These are phyloP conservation scores for Diaporthe velutina DNA, from an alignment of 2,329 filamentous ascomycete genomes.

Conservation along the genomic window DNA sequence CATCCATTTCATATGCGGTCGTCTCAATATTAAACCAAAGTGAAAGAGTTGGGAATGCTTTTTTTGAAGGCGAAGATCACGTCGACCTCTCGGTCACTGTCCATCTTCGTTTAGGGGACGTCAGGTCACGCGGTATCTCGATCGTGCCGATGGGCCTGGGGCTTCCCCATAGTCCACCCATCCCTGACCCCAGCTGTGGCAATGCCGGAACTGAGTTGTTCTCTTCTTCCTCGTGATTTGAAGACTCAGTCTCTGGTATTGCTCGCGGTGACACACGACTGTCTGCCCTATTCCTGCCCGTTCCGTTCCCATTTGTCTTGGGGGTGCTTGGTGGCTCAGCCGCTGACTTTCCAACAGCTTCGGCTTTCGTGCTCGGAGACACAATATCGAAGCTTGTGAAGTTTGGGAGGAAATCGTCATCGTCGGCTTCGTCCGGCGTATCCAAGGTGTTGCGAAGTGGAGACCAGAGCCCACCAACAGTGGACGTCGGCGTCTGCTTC, in stretches of 20 bases:
- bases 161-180: constrained; percentile 60
- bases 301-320: neutral
- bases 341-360: neutral
- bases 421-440: constrained; percentile 60
- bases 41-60: constrained; percentile 4
- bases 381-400: constrained; percentile 53
- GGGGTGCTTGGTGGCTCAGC: constrained; percentile 35
- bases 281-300: neutral
- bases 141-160: constrained; percentile 59
- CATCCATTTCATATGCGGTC: constrained; percentile 23
- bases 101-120: constrained; percentile 66
- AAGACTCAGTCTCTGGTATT: constrained; percentile 34
- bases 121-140: constrained; percentile 60
- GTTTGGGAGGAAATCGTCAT: constrained; percentile 66
- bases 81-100: constrained; percentile 63
- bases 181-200: constrained; percentile 53
- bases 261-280: constrained; percentile 36
- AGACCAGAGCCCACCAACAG: constrained; percentile 56
- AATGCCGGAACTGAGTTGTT: constrained; percentile 47
- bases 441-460: constrained; percentile 50
- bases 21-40: constrained; percentile 19
- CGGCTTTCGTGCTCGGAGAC: constrained; percentile 42
- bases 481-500: constrained; percentile 34
- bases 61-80: neutral
- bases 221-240: constrained; percentile 44